A percentile compares a stretch with the other conserved stretches of the same genome.
Conservation (phyloP, 1,284 basidiomycete genomes). For the Sanghuangporus weigelae region DNA sequence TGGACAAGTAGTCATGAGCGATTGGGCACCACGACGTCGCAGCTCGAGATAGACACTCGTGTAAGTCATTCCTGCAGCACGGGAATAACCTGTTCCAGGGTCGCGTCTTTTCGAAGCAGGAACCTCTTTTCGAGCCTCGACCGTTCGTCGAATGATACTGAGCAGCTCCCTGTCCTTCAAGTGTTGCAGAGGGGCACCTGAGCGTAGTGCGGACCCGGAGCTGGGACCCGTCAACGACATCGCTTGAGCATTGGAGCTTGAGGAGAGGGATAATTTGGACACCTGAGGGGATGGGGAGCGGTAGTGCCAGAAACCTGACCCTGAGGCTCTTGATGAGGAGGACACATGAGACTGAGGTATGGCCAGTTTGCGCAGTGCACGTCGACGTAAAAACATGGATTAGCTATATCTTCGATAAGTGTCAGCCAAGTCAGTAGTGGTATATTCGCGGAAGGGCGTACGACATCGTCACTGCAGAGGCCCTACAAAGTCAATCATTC, state of each 20-base stretch:
- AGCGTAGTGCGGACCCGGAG: neutral
- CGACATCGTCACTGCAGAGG: constrained; percentile 10
- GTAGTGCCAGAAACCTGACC: neutral
- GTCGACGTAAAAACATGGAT: constrained; percentile 26
- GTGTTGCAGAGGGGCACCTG: neutral
- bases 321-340: neutral
- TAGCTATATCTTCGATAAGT: constrained; percentile 13
- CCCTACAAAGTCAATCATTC: neutral
- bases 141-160: neutral
- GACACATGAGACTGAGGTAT: neutral
- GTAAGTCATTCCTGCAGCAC: neutral
- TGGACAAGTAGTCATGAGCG: neutral
- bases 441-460: neutral
- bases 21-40: neutral
- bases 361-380: constrained; percentile 18
- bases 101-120: neutral
- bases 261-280: no score
- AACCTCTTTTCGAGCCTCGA: neutral
- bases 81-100: neutral
- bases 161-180: constrained; percentile 3
- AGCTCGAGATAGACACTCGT: neutral
- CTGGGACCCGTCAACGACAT: neutral
- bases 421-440: neutral
- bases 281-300: neutral
- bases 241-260: neutral